Evolutionary conservation across 441 rosid genomes (phyloP).

Genomic region (Bocquillonia castaneifolia): DNA sequence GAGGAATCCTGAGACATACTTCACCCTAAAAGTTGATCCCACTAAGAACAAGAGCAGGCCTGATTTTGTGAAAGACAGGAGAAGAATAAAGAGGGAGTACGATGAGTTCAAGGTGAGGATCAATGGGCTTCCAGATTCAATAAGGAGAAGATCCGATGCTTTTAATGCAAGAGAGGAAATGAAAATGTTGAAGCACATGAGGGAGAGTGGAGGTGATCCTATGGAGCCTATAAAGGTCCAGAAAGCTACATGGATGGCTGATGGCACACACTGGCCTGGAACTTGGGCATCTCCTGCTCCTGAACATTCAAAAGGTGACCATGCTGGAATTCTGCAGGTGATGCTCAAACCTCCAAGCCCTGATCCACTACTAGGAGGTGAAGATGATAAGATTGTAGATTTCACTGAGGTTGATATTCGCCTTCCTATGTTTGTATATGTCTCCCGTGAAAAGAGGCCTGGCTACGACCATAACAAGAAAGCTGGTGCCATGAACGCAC

Average conservation of each 20-base stretch:
- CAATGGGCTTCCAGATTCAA: slow-evolving; percentile 79
- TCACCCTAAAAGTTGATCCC: slow-evolving; percentile 70
- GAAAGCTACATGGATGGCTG: slow-evolving; percentile 99
- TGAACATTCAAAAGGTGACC: slow-evolving; percentile 83
- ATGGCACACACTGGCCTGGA: slow-evolving; percentile 96
- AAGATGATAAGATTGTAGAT: slow-evolving; percentile 62
- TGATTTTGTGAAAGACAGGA: slow-evolving; percentile 83
- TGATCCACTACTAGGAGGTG: slow-evolving; percentile 55
- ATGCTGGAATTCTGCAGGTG: slow-evolving; percentile 77
- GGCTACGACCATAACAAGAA: slow-evolving; percentile 92
- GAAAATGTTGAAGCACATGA: slow-evolving; percentile 68
- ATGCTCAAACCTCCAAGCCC: slow-evolving; percentile 88
- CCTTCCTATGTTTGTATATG: slow-evolving; percentile 75
- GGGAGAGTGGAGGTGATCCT: slow-evolving; percentile 64
- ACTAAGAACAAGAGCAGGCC: slow-evolving; percentile 73
- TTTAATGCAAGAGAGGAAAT: slow-evolving; percentile 90
- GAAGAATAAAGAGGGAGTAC: slow-evolving; percentile 73
- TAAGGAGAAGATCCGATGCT: slow-evolving; percentile 79
- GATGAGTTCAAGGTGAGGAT: slow-evolving; percentile 87
- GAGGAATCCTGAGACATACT: slow-evolving; percentile 75
- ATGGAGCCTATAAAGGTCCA: slow-evolving; percentile 52
- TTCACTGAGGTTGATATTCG: slow-evolving; percentile 66
- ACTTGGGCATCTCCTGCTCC: slow-evolving; percentile 54
- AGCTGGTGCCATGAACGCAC: slow-evolving; percentile 87
- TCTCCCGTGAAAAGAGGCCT: slow-evolving; percentile 78